Percentiles rank a stretch among this genome's conserved stretches.
phyloP scores from a whole-genome alignment of 176 grass and related monocot species.

The Triticum turgidum region DNA sequence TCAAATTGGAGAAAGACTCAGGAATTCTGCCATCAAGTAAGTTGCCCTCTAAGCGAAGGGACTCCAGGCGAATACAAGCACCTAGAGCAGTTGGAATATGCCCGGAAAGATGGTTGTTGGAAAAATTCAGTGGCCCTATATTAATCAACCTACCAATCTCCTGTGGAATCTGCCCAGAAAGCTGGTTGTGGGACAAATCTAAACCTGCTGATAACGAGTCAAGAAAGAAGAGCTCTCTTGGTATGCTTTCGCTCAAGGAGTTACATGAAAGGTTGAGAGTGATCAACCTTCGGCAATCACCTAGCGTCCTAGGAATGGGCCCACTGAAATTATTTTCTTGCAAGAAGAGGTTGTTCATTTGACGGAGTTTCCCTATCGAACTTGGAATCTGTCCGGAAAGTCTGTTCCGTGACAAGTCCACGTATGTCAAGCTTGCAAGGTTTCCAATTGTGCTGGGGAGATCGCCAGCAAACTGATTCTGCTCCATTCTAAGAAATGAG shows the following conservation, averaged over 20 bases:
- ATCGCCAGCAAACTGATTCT: no score
- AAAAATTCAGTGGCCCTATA: no score
- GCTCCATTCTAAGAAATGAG: no score
- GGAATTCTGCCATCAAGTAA: no score
- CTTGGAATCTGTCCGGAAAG: constrained; percentile 29
- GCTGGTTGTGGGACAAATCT: constrained; percentile 24
- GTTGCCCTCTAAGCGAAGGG: no score
- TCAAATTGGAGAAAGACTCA: no score
- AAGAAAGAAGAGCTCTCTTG: constrained; percentile 20
- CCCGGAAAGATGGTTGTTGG: no score
- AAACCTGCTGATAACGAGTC: constrained; percentile 15
- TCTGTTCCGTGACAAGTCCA: constrained; percentile 9
- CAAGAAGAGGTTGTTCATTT: neutral
- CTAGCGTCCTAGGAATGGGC: constrained; percentile 1
- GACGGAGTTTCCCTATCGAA: constrained; percentile 42
- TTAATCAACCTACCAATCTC: no score
- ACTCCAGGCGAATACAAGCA: no score
- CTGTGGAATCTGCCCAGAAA: constrained; percentile 7
- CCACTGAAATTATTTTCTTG: constrained; percentile 10
- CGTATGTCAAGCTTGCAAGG: no score
- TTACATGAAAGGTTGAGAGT: constrained; percentile 21
- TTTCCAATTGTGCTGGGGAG: no score
- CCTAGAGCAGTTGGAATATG: no score
- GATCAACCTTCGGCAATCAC: constrained; percentile 18
- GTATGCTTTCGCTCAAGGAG: constrained; percentile 21